These are phyloP conservation scores for Cicer pinnatifidum DNA, from an alignment of 306 rosid species.

Conservation along the genomic window DNA sequence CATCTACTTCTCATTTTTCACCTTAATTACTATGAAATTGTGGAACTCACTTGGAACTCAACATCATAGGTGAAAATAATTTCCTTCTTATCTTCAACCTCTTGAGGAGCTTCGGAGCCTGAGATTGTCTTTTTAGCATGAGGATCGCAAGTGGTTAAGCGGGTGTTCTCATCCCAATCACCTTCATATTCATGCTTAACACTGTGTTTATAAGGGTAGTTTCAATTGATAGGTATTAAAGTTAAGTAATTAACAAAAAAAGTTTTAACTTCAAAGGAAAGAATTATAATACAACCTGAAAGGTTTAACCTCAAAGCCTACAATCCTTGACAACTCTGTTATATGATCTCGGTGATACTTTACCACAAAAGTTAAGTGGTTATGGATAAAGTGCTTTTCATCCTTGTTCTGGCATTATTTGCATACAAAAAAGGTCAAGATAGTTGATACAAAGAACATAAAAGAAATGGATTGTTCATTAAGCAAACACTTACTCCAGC, in stretches of 20 bases:
- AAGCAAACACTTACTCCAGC: conserved; percentile 63
- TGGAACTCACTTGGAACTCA: conserved; percentile 75
- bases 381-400: conserved; percentile 77
- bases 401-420: conserved; percentile 67
- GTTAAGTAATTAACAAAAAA: background rate
- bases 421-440: conserved; percentile 31
- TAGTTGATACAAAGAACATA: conserved; percentile 15
- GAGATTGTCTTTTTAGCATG: conserved; percentile 66
- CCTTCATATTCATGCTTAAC: conserved; percentile 82
- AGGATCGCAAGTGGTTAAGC: conserved; percentile 82
- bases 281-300: conserved; percentile 61
- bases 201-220: conserved; percentile 52
- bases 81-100: conserved; percentile 84
- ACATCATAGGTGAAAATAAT: conserved; percentile 87
- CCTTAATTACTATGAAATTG: background rate
- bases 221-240: conserved; percentile 16
- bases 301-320: conserved; percentile 91
- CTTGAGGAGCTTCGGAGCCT: conserved; percentile 82
- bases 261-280: conserved; percentile 7
- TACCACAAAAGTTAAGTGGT: conserved; percentile 75
- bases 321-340: conserved; percentile 78
- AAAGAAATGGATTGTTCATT: conserved; percentile 21
- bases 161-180: conserved; percentile 60
- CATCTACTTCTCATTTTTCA: conserved; percentile 13
- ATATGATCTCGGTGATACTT: conserved; percentile 77